phyloP scores from a whole-genome alignment of 345 rosid species.

The Eutrema heterophyllum region DNA sequence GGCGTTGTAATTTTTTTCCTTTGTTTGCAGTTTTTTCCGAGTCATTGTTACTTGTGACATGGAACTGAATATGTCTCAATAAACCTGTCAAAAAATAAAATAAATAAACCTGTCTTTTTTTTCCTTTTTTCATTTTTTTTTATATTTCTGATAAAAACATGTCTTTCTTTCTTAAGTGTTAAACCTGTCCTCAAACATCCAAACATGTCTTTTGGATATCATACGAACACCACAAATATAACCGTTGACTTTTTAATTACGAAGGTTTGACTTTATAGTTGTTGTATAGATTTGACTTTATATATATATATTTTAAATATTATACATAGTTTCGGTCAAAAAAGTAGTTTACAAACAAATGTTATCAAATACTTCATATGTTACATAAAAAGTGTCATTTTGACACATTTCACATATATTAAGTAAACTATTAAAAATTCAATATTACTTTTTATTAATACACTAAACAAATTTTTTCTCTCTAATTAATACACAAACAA shows the following conservation, averaged over 20 bases:
- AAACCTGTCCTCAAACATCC: conserved; percentile 3
- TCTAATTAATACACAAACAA: too few species aligned
- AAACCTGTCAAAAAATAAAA: too few species aligned
- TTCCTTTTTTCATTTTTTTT: background rate
- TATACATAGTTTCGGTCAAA: background rate
- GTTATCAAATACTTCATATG: background rate
- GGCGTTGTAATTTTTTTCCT: background rate
- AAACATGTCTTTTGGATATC: background rate
- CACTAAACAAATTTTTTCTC: too few species aligned
- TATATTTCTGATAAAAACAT: too few species aligned
- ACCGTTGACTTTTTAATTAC: background rate
- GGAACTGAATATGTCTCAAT: conserved; percentile 13
- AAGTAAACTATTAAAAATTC: too few species aligned
- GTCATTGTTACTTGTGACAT: conserved; percentile 2
- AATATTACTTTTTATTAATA: too few species aligned
- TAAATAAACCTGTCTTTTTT: background rate
- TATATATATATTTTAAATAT: background rate
- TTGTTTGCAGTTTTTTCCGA: background rate
- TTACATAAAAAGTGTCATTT: too few species aligned
- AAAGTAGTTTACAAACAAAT: background rate
- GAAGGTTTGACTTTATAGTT: background rate
- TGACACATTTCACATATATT: too few species aligned
- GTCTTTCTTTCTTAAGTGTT: background rate
- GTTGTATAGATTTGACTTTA: background rate
- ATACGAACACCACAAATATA: background rate